Percentiles rank a stretch among this genome's conserved stretches.
phyloP scores from a whole-genome alignment of 192 early-diverging fungal species.

The Backusella australiensis region DNA sequence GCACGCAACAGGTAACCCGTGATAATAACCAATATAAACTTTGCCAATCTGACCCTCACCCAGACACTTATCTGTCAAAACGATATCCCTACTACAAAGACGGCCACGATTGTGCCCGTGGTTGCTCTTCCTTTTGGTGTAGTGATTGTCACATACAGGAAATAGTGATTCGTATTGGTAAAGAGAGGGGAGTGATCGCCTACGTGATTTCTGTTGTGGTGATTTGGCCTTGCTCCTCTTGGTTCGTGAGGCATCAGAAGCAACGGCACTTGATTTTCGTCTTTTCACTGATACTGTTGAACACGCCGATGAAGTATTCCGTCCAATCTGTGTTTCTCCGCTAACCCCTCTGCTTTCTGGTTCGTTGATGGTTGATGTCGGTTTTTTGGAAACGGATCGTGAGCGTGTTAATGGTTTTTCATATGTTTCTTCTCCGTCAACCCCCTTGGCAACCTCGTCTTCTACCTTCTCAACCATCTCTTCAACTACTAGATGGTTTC shows the following conservation, averaged over 20 bases:
- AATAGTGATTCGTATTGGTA: neutral
- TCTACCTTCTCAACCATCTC: neutral
- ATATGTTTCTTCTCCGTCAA: neutral
- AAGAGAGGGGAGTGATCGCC: neutral
- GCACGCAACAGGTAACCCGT: constrained; percentile 7
- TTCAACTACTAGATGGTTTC: neutral
- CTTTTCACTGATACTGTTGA: neutral
- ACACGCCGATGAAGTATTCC: neutral
- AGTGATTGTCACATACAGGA: neutral
- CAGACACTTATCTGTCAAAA: neutral
- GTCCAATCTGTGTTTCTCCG: neutral
- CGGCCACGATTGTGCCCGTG: neutral
- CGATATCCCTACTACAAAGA: neutral
- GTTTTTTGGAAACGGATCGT: neutral
- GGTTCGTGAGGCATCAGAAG: neutral
- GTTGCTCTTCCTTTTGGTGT: neutral
- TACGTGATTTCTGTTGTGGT: neutral
- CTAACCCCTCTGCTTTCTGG: neutral
- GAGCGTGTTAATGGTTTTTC: neutral
- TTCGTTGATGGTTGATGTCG: neutral
- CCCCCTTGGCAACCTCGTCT: too few relatives aligned
- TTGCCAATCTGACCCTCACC: constrained; percentile 21
- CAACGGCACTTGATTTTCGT: neutral
- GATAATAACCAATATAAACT: neutral
- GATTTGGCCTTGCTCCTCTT: neutral